Evolutionary conservation across 805 yeast species (phyloP), one percentile per base, ranked within the genome.

Genomic region (Candida easanensis): DNA sequence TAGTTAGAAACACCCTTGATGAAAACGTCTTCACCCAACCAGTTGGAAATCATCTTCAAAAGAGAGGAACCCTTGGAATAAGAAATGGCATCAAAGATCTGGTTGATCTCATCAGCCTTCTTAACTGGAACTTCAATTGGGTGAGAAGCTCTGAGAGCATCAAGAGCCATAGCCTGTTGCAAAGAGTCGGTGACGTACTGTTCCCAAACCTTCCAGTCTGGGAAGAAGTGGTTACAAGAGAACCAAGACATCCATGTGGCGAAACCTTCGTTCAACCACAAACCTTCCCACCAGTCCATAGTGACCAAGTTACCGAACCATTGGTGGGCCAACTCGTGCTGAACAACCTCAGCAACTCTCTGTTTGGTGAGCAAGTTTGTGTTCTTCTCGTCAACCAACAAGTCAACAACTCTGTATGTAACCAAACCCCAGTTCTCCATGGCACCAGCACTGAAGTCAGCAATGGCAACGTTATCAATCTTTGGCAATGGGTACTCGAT

Each of bases 161-260:
- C 96, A 49, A 88, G 73, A 8, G 74, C 65, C 57, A 88, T 73
- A 22, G 95, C 95, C 51, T 74, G 73, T 65, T 84, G 91, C 58
- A 85, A 77, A 50, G 83, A 76, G 55, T 81, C 90, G 15, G 85
- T 74, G 30, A 88, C 93, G 58, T 86, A 88, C 40, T 80, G 77
- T 64, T 87, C 86, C 87, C 88, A 86, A 30, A 86, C 91, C 58
- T 83, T 82, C 91, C 93, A 86, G 50, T 84, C 88, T 22, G 93
- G 93, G 64, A 77, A 79, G 58, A 84, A 74, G 36, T 80, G 66
- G 65, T 85, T 81, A 63, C 88, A 82, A 9, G 90, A 84, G 60
- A 78, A 82, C 89, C 91, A 86, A 4, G 91, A 85, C 84, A 84
- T 84, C 88, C 91, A 86, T 41, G 95, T 86, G 38, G 95, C 95